These are phyloP conservation scores for Vicia sativa DNA, from an alignment of 306 rosid genomes.

Conservation along the genomic window DNA sequence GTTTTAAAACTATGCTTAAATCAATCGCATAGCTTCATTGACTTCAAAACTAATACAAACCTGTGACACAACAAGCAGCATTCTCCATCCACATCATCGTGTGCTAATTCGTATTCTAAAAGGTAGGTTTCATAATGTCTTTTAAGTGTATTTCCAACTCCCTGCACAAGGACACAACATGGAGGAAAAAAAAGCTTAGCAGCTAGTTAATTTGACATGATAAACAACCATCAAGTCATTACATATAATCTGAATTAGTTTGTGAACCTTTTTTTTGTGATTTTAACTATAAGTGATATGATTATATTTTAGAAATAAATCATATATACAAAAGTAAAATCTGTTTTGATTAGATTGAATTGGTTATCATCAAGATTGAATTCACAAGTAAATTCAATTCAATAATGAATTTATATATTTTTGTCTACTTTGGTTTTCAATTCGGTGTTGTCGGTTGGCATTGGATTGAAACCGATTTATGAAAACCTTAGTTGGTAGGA, in stretches of 20 bases:
- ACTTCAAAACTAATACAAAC: slow-evolving; percentile 47
- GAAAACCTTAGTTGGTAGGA: too few relatives aligned
- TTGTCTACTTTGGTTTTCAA: too few relatives aligned
- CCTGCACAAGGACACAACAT: slow-evolving; percentile 56
- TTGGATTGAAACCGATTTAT: too few relatives aligned
- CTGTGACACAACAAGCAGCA: slow-evolving; percentile 99
- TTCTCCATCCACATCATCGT: slow-evolving; percentile 98
- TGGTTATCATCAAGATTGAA: too few relatives aligned
- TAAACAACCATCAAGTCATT: slow-evolving; percentile 10
- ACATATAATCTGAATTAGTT: slow-evolving; percentile 17
- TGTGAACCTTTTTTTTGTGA: slow-evolving; percentile 16
- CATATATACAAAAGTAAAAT: too few relatives aligned
- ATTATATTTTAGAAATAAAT: too few relatives aligned
- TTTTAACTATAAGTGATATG: neutral
- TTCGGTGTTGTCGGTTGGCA: too few relatives aligned
- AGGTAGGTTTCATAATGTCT: slow-evolving; percentile 98
- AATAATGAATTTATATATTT: too few relatives aligned
- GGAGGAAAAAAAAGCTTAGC: slow-evolving; percentile 23
- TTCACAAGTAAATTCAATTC: too few relatives aligned
- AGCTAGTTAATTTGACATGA: slow-evolving; percentile 28
- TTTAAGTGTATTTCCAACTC: slow-evolving; percentile 99
- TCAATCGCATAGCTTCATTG: slow-evolving; percentile 4
- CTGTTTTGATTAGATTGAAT: too few relatives aligned
- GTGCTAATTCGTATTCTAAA: slow-evolving; percentile 94
- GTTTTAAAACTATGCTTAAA: neutral